Evolutionary conservation across 495 filamentous ascomycete genomes (phyloP), one percentile per base, ranked within the genome.

Genomic region (Penicillium diatomitis): DNA sequence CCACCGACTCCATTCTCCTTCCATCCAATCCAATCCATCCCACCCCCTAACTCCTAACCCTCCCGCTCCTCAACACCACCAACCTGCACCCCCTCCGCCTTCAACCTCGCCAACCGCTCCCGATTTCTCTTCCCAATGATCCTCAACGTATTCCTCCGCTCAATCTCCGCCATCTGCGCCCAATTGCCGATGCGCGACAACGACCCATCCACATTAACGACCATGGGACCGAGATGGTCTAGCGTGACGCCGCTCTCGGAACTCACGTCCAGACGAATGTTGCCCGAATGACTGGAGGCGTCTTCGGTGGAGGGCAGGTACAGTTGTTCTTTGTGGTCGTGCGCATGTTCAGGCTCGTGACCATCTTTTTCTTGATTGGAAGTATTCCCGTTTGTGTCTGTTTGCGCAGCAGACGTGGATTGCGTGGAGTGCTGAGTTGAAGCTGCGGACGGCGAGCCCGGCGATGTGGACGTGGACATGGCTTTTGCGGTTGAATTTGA

Each of bases 161-260:
- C 82, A 28, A 78, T 73, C 11, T 77, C 81, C 8, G 73, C 67
- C 83, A 87, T 84, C 54, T 80, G 66, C 31, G 62, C 68, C 83
- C 83, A 87, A 65, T 87, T 87, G 48, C 72, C 56, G 50, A 87
- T 82, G 12, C 81, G 76, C 54, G 78, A 77, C 33, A 85, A 58
- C 12, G 79, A 77, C 9, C 83, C 83, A 63, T 87, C 81, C 35
- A 69, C 58, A 54, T 82, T 82, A n/a, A 87, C 79, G 2, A 87
- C 80, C 63, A 85, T 73, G 3, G 83, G 83, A 0, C 83, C 83
- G 0, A 87, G 61, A 46, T 77, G 70, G 57, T 83, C 79, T 0
- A 84, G 63, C 10, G 67, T 71, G 3, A 81, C 68, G 12, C 65
- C 64, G 40, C 62, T 67, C 33, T 60, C 53, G 4, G 70, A 69